A percentile compares a stretch with the other conserved stretches of the same genome.
phyloP scores from a whole-genome alignment of 129 eudicot genomes.

The Logfia minima region DNA sequence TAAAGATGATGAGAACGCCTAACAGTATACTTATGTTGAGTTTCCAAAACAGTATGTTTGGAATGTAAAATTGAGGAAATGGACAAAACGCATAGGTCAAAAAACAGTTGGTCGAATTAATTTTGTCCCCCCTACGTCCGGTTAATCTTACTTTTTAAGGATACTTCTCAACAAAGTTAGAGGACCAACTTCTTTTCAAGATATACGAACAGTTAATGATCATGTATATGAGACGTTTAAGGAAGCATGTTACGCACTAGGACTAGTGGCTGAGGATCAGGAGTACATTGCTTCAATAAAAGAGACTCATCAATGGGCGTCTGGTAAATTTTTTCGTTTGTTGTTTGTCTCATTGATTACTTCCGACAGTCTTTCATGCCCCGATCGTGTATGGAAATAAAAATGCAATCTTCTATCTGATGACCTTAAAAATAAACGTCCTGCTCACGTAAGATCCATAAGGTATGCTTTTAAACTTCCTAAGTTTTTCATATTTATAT shows the following conservation, averaged over 20 bases:
- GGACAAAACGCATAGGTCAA: neutral
- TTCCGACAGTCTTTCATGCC: neutral
- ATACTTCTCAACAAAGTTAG: neutral
- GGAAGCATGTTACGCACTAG: neutral
- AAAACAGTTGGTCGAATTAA: neutral
- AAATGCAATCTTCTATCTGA: too few relatives aligned
- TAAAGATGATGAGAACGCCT: too few relatives aligned
- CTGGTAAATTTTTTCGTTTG: neutral
- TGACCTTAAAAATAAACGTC: too few relatives aligned
- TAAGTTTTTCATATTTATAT: too few relatives aligned
- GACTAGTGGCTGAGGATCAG: neutral
- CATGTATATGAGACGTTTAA: neutral
- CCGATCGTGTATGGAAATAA: neutral
- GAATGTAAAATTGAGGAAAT: neutral
- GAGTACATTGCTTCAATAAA: neutral
- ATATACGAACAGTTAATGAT: neutral
- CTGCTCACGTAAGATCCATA: neutral
- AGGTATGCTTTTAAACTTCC: too few relatives aligned
- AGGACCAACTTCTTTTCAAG: neutral
- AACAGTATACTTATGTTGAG: neutral
- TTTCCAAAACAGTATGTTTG: neutral
- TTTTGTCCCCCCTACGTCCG: neutral
- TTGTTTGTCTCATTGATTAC: neutral
- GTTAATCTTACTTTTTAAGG: neutral
- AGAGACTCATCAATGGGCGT: neutral